Evolutionary conservation across 2,329 filamentous ascomycete species (phyloP), one percentile per base, ranked within the genome.

Genomic region (Knufia petricola): DNA sequence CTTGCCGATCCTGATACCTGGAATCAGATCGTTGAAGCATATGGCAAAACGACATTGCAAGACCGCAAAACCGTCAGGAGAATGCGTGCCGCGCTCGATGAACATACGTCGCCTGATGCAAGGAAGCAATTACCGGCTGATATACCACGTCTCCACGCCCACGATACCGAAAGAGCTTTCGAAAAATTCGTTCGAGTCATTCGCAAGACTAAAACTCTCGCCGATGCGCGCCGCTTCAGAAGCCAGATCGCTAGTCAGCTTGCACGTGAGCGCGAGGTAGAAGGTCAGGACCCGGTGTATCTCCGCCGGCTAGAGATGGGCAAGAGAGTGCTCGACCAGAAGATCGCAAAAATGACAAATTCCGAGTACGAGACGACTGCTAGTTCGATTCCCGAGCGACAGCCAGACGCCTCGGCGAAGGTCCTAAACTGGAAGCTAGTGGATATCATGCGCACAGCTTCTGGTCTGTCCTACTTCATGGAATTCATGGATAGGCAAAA

Each of bases 401-500:
- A 60, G 30, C 62, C 61, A 24, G 61, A 62, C 30, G 62, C 58
- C 45, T 55, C 76, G n/a, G 84, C 84, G 1, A 52, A 48, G 38
- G 70, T 89, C 32, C 82, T 88, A 55, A 84, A 85, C 58, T 83
- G 84, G 6, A 82, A 85, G 1, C 72, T 96, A 1, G 78, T 82
- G 10, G 88, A 96, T 55, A 75, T 98, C n/a, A 74, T 98, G 50
- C 84, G 89, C 57, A 88, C 94, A 64, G 79, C 92, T 2, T 85
- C 90, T 1, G 90, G 87, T 0, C 73, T 98, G 7, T 96, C 92
- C 2, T 98, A 95, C 63, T 96, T 98, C 69, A 98, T 98, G 92
- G 92, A 98, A 63, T 96, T 88, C 61, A 98, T 98, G 92, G 92
- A 98, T 63, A 82, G 92, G 36, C 85, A 89, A 62, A 76, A 78